Evolutionary conservation across 345 rosid species (phyloP).

Genomic region (Aethionema arabicum): DNA sequence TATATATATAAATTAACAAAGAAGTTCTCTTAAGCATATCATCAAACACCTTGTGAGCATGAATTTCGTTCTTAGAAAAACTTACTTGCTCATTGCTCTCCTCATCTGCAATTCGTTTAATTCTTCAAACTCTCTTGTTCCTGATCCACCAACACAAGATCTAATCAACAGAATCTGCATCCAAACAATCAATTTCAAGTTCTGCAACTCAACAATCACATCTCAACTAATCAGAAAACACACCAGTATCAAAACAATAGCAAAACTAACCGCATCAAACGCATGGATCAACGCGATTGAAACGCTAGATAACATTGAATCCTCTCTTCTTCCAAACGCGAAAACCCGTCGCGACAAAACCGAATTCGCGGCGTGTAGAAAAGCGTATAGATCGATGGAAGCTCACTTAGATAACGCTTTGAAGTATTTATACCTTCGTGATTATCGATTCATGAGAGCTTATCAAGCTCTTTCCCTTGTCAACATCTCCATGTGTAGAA

Average conservation of each 20-base stretch:
- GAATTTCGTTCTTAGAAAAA: conserved; percentile 14
- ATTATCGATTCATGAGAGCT: conserved; percentile 39
- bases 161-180: conserved; percentile 40
- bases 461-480: conserved; percentile 39
- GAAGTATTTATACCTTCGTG: conserved; percentile 33
- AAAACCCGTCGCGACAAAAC: conserved; percentile 20
- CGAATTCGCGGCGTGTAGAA: conserved; percentile 33
- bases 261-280: conserved; percentile 35
- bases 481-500: conserved; percentile 35
- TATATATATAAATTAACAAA: conserved; percentile 28
- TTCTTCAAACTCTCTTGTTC: conserved; percentile 27
- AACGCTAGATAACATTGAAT: conserved; percentile 32
- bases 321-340: conserved; percentile 32
- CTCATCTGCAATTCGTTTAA: conserved; percentile 30
- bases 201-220: conserved; percentile 34
- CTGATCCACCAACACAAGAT: conserved; percentile 32
- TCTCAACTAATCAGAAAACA: conserved; percentile 26
- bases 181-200: conserved; percentile 34
- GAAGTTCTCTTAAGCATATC: conserved; percentile 14
- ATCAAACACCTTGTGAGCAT: conserved; percentile 19
- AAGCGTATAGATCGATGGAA: conserved; percentile 34
- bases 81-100: conserved; percentile 25
- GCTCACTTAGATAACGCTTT: conserved; percentile 36
- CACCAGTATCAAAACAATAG: conserved; percentile 33
- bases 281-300: conserved; percentile 40